A percentile compares a stretch with the other conserved stretches of the same genome.
Evolutionary conservation across 2,329 filamentous ascomycete species (phyloP).

Genomic region (Corynespora cassiicola): DNA sequence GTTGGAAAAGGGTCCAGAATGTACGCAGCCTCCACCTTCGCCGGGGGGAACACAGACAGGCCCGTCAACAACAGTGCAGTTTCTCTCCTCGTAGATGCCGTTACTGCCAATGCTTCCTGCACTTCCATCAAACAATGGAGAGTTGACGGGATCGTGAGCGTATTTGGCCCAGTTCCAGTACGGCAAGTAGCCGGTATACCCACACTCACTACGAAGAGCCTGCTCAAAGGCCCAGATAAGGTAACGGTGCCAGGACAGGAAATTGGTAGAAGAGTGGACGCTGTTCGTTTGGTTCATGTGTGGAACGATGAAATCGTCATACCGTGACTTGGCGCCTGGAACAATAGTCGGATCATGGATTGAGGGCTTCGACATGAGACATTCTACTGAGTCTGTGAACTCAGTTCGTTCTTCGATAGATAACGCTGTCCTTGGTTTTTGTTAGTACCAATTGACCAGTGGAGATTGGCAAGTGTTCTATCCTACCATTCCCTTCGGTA

Average conservation of each 20-base stretch:
- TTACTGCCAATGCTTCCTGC: constrained; percentile 51
- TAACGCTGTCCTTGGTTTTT: no score
- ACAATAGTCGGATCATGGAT: constrained; percentile 16
- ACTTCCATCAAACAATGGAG: constrained; percentile 60
- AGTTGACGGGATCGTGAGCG: constrained; percentile 36
- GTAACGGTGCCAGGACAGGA: constrained; percentile 39
- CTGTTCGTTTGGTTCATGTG: constrained; percentile 1
- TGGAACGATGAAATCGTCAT: constrained; percentile 9
- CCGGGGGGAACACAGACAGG: constrained; percentile 40
- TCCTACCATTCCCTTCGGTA: no score
- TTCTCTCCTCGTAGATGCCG: constrained; percentile 42
- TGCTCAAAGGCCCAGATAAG: constrained; percentile 39
- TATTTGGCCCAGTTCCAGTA: constrained; percentile 59
- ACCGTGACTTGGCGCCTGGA: constrained; percentile 6
- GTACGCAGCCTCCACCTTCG: constrained; percentile 31
- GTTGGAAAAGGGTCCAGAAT: constrained; percentile 20
- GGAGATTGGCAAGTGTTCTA: no score
- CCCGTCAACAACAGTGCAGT: constrained; percentile 23
- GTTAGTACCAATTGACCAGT: no score
- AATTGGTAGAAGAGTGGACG: constrained; percentile 7
- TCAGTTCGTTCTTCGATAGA: constrained; percentile 13
- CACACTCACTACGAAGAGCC: constrained; percentile 41
- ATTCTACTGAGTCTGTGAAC: constrained; percentile 23
- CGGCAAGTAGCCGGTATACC: constrained; percentile 38
- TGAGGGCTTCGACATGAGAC: constrained; percentile 17